phyloP scores from a whole-genome alignment of 2,329 filamentous ascomycete species.

The Myotisia sp. region DNA sequence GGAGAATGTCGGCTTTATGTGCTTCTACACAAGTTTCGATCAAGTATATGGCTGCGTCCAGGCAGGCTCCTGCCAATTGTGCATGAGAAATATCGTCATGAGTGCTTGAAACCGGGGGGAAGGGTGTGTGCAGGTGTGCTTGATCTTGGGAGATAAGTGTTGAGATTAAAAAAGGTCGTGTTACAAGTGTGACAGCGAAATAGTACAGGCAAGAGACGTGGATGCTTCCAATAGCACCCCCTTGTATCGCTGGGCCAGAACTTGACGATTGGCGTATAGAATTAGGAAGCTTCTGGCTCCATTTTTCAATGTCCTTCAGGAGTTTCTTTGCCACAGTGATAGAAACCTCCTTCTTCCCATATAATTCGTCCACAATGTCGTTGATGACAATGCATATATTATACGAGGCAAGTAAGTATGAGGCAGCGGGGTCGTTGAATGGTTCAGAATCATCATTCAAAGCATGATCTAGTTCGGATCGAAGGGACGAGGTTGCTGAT shows the following conservation, averaged over 20 bases:
- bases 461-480: slow-evolving; percentile 18
- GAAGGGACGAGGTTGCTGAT: slow-evolving; percentile 21
- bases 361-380: slow-evolving; percentile 31
- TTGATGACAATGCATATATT: slow-evolving; percentile 32
- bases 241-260: slow-evolving; percentile 14
- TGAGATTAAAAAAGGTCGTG: slow-evolving; percentile 42
- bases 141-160: slow-evolving; percentile 23
- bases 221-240: slow-evolving; percentile 35
- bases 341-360: slow-evolving; percentile 26
- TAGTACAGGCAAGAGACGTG: slow-evolving; percentile 47
- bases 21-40: slow-evolving; percentile 41
- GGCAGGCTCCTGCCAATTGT: slow-evolving; percentile 38
- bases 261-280: slow-evolving; percentile 8
- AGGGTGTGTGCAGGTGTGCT: slow-evolving; percentile 1
- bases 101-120: slow-evolving; percentile 2
- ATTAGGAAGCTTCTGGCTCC: slow-evolving; percentile 34
- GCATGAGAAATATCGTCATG: slow-evolving; percentile 20
- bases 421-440: slow-evolving; percentile 15
- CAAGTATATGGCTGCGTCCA: slow-evolving; percentile 43
- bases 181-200: slow-evolving; percentile 44
- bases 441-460: slow-evolving; percentile 13
- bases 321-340: slow-evolving; percentile 26
- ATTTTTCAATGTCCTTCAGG: slow-evolving; percentile 31
- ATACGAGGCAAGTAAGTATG: slow-evolving; percentile 30
- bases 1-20: slow-evolving; percentile 30